These are phyloP conservation scores for Trametes polyzona DNA, from an alignment of 1,284 basidiomycete genomes.

Conservation along the genomic window DNA sequence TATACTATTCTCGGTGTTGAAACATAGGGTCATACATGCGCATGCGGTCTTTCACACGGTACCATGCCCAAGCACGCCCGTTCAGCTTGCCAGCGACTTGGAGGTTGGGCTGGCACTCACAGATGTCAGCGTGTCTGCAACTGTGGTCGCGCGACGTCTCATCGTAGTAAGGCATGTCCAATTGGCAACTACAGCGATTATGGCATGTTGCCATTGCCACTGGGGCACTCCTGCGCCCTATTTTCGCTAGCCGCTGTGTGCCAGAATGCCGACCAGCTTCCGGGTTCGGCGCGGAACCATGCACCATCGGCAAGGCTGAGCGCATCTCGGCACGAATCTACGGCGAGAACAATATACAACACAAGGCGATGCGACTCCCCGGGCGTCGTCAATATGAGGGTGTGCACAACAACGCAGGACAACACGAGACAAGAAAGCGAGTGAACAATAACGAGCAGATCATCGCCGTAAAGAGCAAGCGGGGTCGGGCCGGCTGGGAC, in stretches of 20 bases:
- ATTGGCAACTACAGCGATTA: neutral
- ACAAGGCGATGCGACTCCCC: neutral
- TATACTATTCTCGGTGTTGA: too few relatives aligned
- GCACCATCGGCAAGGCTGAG: slow-evolving; percentile 7
- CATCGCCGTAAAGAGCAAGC: neutral
- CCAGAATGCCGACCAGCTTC: neutral
- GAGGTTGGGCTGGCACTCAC: too few relatives aligned
- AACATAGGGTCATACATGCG: too few relatives aligned
- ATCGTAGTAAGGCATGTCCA: neutral
- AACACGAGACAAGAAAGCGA: neutral
- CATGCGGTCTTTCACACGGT: too few relatives aligned
- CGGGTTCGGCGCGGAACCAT: slow-evolving; percentile 7
- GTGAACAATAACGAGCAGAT: neutral
- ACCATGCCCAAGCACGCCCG: too few relatives aligned
- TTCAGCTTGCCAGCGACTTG: too few relatives aligned
- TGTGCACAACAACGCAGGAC: neutral
- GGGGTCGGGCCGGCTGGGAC: neutral
- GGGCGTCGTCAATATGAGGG: too few relatives aligned
- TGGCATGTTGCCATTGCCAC: neutral
- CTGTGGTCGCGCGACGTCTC: neutral
- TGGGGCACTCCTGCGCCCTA: neutral
- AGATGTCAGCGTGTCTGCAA: neutral
- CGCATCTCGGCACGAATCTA: slow-evolving; percentile 6
- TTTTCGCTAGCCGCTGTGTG: neutral
- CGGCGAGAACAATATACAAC: neutral